Base-by-base conservation (phyloP, 176 grass and related monocot genomes). In the Oryza longistaminata region DNA sequence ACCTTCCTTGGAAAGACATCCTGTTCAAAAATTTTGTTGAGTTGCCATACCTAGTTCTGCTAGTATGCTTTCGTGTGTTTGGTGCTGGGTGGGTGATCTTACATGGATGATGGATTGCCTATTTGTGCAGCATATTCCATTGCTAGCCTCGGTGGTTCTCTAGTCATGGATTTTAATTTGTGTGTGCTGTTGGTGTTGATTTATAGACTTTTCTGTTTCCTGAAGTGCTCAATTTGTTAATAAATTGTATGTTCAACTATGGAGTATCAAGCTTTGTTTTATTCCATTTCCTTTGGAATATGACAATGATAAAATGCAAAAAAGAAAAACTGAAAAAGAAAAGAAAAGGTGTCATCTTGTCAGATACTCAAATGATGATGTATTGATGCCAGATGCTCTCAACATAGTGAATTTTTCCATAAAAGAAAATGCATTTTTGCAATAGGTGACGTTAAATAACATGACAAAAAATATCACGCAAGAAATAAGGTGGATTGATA, bases 81-180 rank as follows among this genome's bases (percentile, higher is more conserved):
- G 15, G 73, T 77, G 64, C 33, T 68, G 64, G 6, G 68, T 3
- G 6, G 45, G 45, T 55, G 33, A 43, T 85, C 53, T 77, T 85
- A 16, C 1, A 6, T 29, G 65, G 29, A 50, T 72, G 46, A 49
- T 49, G 0, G 3, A 13, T 49, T 66, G 33, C 58, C 66, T 67
- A 11, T 79, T 73, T 83, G 55, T 53, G 31, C 11, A 68, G 7
- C 15, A 31, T 35, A 44, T 74, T 73, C 80, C 27, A 24, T 44
- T 29, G 42, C 40, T 17, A 13, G 68, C 49, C 66, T 27, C 21
- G 34, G 21, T 81, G 77, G 42, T 10, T 31, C 29, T 68, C 29
- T 68, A 16, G 70, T 74, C 7, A 10, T 8, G 22, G 16, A 17
- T 15, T 70, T 85, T 40, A 40, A 40, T 40, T 40, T 70, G 0